phyloP scores from a whole-genome alignment of 73 alveolate species.

The Paramecium octaurelia region DNA sequence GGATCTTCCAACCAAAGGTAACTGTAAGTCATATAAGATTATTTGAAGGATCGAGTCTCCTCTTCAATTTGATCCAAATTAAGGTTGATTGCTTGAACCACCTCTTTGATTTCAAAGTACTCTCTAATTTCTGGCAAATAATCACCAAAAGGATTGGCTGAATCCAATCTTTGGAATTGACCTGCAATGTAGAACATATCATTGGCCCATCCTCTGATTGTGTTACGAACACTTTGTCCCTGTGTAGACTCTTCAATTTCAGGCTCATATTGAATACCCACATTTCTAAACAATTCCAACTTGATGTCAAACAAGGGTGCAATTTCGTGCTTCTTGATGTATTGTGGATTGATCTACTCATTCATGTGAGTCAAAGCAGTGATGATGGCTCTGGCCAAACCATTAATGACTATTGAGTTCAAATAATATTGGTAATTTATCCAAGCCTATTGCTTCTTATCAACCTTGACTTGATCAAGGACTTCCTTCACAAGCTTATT shows the following conservation, averaged over 20 bases:
- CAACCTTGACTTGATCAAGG: slow-evolving; percentile 82
- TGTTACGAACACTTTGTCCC: slow-evolving; percentile 88
- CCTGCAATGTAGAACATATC: slow-evolving; percentile 91
- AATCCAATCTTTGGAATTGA: slow-evolving; percentile 90
- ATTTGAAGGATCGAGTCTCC: slow-evolving; percentile 81
- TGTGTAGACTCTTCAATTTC: slow-evolving; percentile 79
- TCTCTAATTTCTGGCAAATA: slow-evolving; percentile 95
- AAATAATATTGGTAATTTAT: slow-evolving; percentile 77
- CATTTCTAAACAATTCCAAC: slow-evolving; percentile 71
- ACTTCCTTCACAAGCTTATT: slow-evolving; percentile 86
- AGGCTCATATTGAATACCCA: slow-evolving; percentile 76
- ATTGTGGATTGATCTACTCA: slow-evolving; percentile 70
- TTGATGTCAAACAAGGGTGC: slow-evolving; percentile 85
- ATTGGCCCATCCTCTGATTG: slow-evolving; percentile 88
- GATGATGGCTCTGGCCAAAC: slow-evolving; percentile 76
- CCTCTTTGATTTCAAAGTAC: slow-evolving; percentile 83
- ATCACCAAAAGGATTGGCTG: slow-evolving; percentile 86
- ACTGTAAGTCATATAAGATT: slow-evolving; percentile 80
- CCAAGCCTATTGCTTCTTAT: slow-evolving; percentile 82
- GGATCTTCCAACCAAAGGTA: slow-evolving; percentile 97
- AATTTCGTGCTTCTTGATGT: slow-evolving; percentile 75
- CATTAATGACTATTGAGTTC: slow-evolving; percentile 83
- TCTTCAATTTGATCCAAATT: slow-evolving; percentile 80
- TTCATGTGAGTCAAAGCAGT: slow-evolving; percentile 69
- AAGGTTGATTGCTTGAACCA: slow-evolving; percentile 62